Base-by-base conservation (phyloP, 169 alveolate species). In the Eimeria necatrix region DNA sequence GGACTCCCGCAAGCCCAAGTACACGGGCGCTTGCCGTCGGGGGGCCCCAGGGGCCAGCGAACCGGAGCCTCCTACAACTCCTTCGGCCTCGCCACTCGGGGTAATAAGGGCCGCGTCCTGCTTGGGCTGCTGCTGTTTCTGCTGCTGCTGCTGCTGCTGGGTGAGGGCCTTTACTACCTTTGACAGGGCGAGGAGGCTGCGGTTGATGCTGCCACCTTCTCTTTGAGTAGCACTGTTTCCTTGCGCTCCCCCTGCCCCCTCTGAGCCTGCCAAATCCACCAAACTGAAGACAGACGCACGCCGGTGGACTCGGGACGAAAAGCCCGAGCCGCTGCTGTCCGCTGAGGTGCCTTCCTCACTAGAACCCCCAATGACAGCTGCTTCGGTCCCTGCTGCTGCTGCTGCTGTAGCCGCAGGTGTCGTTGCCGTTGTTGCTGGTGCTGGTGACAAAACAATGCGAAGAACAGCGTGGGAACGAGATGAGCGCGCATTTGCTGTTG, bases 231-330 rank as follows among this genome's bases (percentile, higher is more conserved):
- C 14, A 53, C 26, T 52, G 6, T 32, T 3, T 26, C 48, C 51
- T 68, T 18, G 46, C 48, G 89, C n/a, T 51, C 46, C 70, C 70
- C 89, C 89, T 20, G 71, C 70, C 56, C 98, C 96, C 94, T 98
- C 99, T 60, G 98, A 96, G n/a, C 99, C 99, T 0, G 99, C 99
- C 73, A 98, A 91, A 96, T 98, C 99, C 2, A 98, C 99, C 89
- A 98, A 94, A 94, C 98, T 97, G 48, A 98, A 96, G 87, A 97
- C 89, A 7, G 89, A 80, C 4, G 89, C 9, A 9, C 89, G 48
- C 12, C 89, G 70, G 71, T 61, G 89, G 49, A 24, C 53, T 68
- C 89, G 32, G 20, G 89, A 20, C 5, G 53, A 68, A 46, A 56
- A 41, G 48, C 89, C 70, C 49, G 78, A 0, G 49, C 78, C 26